Percentiles rank a stretch among this genome's conserved stretches.
phyloP scores from a whole-genome alignment of 2,329 filamentous ascomycete genomes.

The Metarhizium robertsii region DNA sequence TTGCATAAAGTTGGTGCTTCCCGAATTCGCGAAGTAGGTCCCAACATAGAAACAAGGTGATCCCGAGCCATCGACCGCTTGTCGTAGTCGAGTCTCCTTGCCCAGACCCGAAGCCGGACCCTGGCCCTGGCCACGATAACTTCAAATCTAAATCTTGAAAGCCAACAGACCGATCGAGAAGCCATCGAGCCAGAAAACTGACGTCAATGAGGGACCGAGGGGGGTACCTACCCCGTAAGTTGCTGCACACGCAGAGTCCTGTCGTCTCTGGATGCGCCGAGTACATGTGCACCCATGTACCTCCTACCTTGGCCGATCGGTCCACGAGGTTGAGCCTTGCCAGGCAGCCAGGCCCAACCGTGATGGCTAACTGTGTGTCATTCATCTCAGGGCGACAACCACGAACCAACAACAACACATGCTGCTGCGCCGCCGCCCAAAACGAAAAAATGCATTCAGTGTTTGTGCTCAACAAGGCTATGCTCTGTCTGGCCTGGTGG shows the following conservation, averaged over 20 bases:
- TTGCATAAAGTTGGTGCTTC: too few relatives aligned
- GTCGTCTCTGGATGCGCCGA: neutral
- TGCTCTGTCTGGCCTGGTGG: too few relatives aligned
- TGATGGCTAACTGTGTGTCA: neutral
- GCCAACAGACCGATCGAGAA: neutral
- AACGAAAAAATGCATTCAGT: too few relatives aligned
- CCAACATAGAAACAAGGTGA: neutral
- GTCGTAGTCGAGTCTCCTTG: neutral
- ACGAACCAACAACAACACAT: neutral
- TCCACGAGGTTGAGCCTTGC: neutral
- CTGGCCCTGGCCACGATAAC: neutral
- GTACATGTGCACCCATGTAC: neutral
- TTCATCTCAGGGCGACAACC: neutral
- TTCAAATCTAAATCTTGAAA: neutral
- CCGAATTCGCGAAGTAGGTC: neutral
- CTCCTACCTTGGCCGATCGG: neutral
- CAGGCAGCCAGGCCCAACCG: neutral
- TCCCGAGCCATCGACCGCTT: neutral
- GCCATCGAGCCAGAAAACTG: neutral
- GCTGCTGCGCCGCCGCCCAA: neutral
- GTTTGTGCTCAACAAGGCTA: too few relatives aligned
- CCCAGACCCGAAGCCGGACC: too few relatives aligned
- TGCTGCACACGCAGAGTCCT: neutral
- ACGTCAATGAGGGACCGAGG: neutral
- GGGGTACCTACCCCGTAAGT: neutral